Evolutionary conservation across 495 filamentous ascomycete species (phyloP), one percentile per base, ranked within the genome.

Genomic region (Lasiosphaeris hirsuta): DNA sequence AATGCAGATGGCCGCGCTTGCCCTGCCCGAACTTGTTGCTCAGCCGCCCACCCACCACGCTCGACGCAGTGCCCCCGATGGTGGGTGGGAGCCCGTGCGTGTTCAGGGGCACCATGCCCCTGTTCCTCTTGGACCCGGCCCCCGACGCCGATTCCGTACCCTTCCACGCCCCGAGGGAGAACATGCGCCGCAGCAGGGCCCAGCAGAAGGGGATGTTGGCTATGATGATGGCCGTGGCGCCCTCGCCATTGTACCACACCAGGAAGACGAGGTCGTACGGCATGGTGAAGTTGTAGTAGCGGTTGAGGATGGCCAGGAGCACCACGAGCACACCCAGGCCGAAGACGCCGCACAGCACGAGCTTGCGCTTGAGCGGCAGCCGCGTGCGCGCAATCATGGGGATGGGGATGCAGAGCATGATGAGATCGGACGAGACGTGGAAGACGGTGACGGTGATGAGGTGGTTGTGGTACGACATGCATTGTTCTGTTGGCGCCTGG

Each of bases 391-490:
- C 64, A 43, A 74, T 48, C 9, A 73, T 23, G 2, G 71, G 71
- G 1, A 73, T 37, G 0, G 69, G 51, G 43, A 74, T 64, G 56
- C 49, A 36, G 10, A 74, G 60, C 57, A 74, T 69, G 41, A 55
- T 10, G 7, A 70, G 13, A 44, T 74, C 72, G 14, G 64, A 66
- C 30, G 58, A 64, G 56, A 74, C 59, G 58, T 74, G 69, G 60
- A 74, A 67, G 43, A 58, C 52, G 4, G 55, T 75, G 60, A 82
- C 72, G 7, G 79, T 63, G 60, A 83, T 80, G 56, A 76, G 73
- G 62, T 81, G 82, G 61, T 80, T 68, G 41, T 79, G 73, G 50
- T 77, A 81, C 9, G 74, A 72, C 8, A 72, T 75, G 56, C 81
- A 83, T 72, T 83, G 69, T 10, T 48, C 60, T 59, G 33, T 39